Percentiles rank a stretch among this genome's conserved stretches.
Conservation (phyloP, 1,284 basidiomycete species). For the Sphaerobolus stellatus region DNA sequence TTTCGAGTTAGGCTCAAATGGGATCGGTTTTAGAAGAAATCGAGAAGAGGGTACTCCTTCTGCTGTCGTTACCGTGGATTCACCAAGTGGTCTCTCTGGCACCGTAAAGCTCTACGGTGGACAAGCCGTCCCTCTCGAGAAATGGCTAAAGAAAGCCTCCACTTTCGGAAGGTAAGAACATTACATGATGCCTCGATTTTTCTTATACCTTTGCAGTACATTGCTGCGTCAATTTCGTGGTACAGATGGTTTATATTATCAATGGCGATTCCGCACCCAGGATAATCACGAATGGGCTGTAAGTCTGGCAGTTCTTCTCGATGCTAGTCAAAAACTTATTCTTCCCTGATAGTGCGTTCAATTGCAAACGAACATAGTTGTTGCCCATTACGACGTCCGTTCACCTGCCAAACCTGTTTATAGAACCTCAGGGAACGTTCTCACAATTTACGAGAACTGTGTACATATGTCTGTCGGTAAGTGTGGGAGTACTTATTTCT, state of each 20-base stretch:
- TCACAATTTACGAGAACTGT: constrained; percentile 61
- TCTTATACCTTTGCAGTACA: constrained; percentile 42
- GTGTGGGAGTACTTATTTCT: constrained; percentile 20
- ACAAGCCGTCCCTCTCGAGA: constrained; percentile 53
- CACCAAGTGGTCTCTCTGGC: constrained; percentile 48
- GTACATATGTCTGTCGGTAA: constrained; percentile 57
- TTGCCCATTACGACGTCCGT: constrained; percentile 61
- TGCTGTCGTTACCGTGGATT: constrained; percentile 44
- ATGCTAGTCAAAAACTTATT: constrained; percentile 12
- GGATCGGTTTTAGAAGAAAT: constrained; percentile 49
- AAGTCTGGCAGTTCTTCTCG: constrained; percentile 28
- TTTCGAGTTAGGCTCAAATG: constrained; percentile 63
- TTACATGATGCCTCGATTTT: constrained; percentile 9
- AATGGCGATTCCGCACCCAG: constrained; percentile 54
- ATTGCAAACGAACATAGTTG: constrained; percentile 45
- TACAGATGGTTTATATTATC: constrained; percentile 65
- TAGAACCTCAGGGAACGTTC: constrained; percentile 63
- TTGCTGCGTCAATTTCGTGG: constrained; percentile 61
- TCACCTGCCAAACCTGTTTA: constrained; percentile 51
- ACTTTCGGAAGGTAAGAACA: constrained; percentile 59
- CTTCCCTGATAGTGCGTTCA: constrained; percentile 4
- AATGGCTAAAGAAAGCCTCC: constrained; percentile 58
- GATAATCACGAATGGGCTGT: constrained; percentile 69
- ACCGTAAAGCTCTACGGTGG: constrained; percentile 42
- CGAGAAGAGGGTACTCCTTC: constrained; percentile 50